Evolutionary conservation across 2,329 filamentous ascomycete genomes (phyloP), one percentile per base, ranked within the genome.

Genomic region (Fusarium sp.): DNA sequence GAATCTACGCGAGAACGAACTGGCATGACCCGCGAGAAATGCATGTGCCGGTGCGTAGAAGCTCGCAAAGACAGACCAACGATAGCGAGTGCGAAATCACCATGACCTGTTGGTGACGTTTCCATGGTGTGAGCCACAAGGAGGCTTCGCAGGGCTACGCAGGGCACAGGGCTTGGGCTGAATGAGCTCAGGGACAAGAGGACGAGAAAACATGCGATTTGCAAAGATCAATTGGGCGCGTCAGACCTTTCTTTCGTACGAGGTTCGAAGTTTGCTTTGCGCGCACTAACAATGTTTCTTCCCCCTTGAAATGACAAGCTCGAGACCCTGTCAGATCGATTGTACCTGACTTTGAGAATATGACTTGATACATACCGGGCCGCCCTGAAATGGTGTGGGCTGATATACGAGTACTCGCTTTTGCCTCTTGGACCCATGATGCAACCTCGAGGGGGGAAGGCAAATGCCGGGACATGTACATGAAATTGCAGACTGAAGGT

Each of bases 61-160:
- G 42, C 44, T 57, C 40, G 23, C n/a, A 49, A 29, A 36, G 31
- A 36, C 38, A 55, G 38, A 40, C 53, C 61, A 68, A 70, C 62
- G 49, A 58, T 59, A 50, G 46, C 42, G 73, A 61, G 51, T 29
- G 46, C 27, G 31, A 65, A 65, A 56, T 53, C 51, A 55, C 42
- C 51, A 74, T 74, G 69, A 69, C 62, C 70, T 69, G 72, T 70
- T 72, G 66, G 62, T 74, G 72, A 74, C 72, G 72, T 63, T 68
- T 64, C 60, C 13, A 67, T 74, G 72, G 64, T 58, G 68, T 70
- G 72, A 74, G 67, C 59, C 58, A 61, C 49, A 63, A 56, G 42
- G 40, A 67, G 66, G 70, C 62, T 59, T 69, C 44, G 62, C 62
- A 59, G 64, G 58, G 69, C 44, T 59, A 67, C 44, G 62, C 62